A percentile compares a stretch with the other conserved stretches of the same genome.
Evolutionary conservation across 768 basidiomycete species (phyloP).

Genomic region (Leccinum rimulosum): DNA sequence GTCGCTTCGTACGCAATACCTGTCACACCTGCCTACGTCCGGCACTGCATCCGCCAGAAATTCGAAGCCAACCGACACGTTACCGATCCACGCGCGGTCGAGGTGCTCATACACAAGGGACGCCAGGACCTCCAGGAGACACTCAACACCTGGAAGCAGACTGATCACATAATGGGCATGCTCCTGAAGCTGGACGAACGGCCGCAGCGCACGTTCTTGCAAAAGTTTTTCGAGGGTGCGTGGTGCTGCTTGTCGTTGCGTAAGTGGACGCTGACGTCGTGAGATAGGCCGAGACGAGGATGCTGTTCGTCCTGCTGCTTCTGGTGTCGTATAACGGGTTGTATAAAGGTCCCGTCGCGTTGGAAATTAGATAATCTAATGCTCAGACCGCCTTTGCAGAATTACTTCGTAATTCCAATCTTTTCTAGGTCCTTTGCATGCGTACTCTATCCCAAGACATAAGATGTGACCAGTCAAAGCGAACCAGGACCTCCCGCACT

Average conservation of each 20-base stretch:
- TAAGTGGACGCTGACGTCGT: background rate
- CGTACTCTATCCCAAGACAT: background rate
- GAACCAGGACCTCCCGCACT: background rate
- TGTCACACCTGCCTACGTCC: slow-evolving; percentile 71
- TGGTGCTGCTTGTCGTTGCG: slow-evolving; percentile 6
- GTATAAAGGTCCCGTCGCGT: background rate
- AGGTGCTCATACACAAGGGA: slow-evolving; percentile 81
- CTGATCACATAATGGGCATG: slow-evolving; percentile 74
- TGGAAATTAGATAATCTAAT: slow-evolving; percentile 8
- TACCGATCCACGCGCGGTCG: slow-evolving; percentile 77
- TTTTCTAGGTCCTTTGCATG: background rate
- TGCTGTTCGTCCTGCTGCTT: slow-evolving; percentile 65
- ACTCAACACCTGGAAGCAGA: slow-evolving; percentile 92
- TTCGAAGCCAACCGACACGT: slow-evolving; percentile 87
- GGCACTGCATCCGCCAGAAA: slow-evolving; percentile 77
- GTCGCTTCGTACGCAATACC: slow-evolving; percentile 77
- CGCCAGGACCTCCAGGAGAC: slow-evolving; percentile 91
- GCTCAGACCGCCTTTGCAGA: background rate
- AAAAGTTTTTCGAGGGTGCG: slow-evolving; percentile 83
- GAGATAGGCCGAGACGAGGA: slow-evolving; percentile 71
- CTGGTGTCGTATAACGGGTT: slow-evolving; percentile 33
- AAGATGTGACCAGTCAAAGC: background rate
- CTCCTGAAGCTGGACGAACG: slow-evolving; percentile 51
- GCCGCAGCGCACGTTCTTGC: slow-evolving; percentile 61
- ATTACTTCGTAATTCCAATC: background rate